phyloP scores from a whole-genome alignment of 768 basidiomycete genomes.

The Butyriboletus loyo region DNA sequence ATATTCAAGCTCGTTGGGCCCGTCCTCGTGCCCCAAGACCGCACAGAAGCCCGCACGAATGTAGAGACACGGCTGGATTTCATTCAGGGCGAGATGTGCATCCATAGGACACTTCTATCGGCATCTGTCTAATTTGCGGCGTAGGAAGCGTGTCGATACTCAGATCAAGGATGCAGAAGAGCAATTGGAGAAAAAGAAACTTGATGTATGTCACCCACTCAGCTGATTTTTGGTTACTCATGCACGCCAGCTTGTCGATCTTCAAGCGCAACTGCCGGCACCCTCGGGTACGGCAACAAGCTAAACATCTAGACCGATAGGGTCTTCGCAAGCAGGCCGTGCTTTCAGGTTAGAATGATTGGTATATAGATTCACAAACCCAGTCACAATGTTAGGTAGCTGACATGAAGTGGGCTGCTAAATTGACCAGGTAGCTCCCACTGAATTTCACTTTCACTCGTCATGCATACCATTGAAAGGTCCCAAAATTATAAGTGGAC shows the following conservation, averaged over 20 bases:
- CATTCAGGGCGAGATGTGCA: conserved; percentile 85
- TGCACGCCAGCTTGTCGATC: conserved; percentile 54
- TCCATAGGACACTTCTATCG: background rate
- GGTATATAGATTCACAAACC: background rate
- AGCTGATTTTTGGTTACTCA: conserved; percentile 9
- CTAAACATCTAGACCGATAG: background rate
- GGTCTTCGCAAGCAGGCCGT: background rate
- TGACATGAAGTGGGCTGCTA: background rate
- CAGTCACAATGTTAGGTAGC: background rate
- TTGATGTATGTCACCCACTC: conserved; percentile 51
- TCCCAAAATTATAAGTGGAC: background rate
- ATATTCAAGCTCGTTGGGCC: conserved; percentile 93
- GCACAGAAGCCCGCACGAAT: conserved; percentile 79
- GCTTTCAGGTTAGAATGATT: background rate
- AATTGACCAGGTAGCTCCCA: background rate
- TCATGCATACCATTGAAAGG: background rate
- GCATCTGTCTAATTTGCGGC: conserved; percentile 6
- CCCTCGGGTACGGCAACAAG: conserved; percentile 26
- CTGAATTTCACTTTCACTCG: background rate
- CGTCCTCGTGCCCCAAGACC: conserved; percentile 87
- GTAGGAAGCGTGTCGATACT: conserved; percentile 72
- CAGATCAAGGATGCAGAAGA: conserved; percentile 78
- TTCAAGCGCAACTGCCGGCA: conserved; percentile 55
- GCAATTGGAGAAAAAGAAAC: conserved; percentile 78
- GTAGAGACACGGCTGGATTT: conserved; percentile 89